These are phyloP conservation scores for Massariosphaeria phaeospora DNA, from an alignment of 495 filamentous ascomycete genomes.

Conservation along the genomic window DNA sequence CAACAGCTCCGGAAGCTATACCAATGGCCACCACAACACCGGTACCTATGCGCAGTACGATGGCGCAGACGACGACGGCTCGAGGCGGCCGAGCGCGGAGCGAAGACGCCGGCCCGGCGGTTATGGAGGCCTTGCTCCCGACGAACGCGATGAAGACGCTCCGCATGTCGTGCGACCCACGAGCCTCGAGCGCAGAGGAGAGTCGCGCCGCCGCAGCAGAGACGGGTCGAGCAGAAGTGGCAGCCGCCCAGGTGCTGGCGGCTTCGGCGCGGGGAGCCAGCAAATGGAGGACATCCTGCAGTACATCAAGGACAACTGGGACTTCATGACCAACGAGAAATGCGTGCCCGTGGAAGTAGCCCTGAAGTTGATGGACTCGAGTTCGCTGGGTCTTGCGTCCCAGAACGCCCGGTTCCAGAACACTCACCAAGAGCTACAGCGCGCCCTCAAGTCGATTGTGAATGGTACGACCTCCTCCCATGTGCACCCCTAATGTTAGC, in stretches of 20 bases:
- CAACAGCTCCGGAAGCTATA: slow-evolving; percentile 27
- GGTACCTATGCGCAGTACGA: slow-evolving; percentile 7
- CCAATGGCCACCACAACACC: slow-evolving; percentile 15
- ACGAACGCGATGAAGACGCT: slow-evolving; percentile 17
- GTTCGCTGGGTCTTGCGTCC: slow-evolving; percentile 83
- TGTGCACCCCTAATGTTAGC: neutral
- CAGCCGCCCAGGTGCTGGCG: slow-evolving; percentile 26
- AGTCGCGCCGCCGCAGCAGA: slow-evolving; percentile 31
- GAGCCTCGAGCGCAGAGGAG: slow-evolving; percentile 34
- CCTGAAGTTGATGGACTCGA: slow-evolving; percentile 86
- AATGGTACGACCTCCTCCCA: slow-evolving; percentile 47
- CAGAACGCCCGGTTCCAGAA: slow-evolving; percentile 77
- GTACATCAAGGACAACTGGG: slow-evolving; percentile 82
- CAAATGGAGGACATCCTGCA: slow-evolving; percentile 56
- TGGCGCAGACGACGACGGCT: slow-evolving; percentile 13
- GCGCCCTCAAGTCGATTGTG: slow-evolving; percentile 88
- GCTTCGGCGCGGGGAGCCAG: slow-evolving; percentile 37
- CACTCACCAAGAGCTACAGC: slow-evolving; percentile 78
- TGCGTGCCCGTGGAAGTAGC: slow-evolving; percentile 91
- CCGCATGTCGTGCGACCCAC: slow-evolving; percentile 30
- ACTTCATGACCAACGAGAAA: slow-evolving; percentile 77
- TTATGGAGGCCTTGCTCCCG: slow-evolving; percentile 39
- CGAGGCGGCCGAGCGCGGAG: slow-evolving; percentile 13
- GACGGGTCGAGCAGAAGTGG: slow-evolving; percentile 18
- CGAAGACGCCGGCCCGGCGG: slow-evolving; percentile 36